phyloP scores from a whole-genome alignment of 805 yeast species.

The Hanseniaspora meyeri region DNA sequence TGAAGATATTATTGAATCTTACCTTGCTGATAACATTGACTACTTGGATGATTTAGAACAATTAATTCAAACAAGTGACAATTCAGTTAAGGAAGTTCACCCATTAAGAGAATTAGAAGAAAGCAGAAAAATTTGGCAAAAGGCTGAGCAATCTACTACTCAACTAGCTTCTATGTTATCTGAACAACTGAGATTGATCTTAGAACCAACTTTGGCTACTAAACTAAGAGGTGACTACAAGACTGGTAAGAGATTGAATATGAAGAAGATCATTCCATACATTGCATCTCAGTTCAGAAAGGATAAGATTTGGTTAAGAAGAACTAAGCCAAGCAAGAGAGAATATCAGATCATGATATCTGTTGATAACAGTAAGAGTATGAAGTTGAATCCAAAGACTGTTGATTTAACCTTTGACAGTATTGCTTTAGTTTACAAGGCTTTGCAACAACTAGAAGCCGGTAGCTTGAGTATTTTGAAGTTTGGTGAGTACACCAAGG shows the following conservation, averaged over 20 bases:
- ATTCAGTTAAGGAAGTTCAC: conserved; percentile 20
- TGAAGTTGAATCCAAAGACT: conserved; percentile 76
- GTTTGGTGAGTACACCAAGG: conserved; percentile 72
- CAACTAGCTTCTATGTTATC: conserved; percentile 78
- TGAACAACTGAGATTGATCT: conserved; percentile 82
- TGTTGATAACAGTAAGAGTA: conserved; percentile 92
- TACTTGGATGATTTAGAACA: conserved; percentile 26
- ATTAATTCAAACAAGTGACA: conserved; percentile 26
- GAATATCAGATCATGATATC: conserved; percentile 96
- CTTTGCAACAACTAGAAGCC: conserved; percentile 83
- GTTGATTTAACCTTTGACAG: conserved; percentile 89
- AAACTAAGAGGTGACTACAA: conserved; percentile 90
- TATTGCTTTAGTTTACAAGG: conserved; percentile 85
- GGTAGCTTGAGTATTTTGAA: conserved; percentile 84
- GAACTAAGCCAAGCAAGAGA: conserved; percentile 94
- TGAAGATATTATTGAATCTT: conserved; percentile 23
- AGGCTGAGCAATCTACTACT: conserved; percentile 71
- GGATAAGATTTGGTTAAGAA: conserved; percentile 94
- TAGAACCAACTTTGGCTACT: conserved; percentile 94
- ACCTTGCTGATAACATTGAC: conserved; percentile 21
- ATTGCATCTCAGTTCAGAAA: conserved; percentile 95
- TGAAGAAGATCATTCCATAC: conserved; percentile 95
- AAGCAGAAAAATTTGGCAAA: conserved; percentile 69
- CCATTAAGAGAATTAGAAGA: conserved; percentile 48
- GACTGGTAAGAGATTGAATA: conserved; percentile 91